Percentiles rank a stretch among this genome's conserved stretches.
Evolutionary conservation across 768 basidiomycete genomes (phyloP).

Genomic region (Podaxis sp.): DNA sequence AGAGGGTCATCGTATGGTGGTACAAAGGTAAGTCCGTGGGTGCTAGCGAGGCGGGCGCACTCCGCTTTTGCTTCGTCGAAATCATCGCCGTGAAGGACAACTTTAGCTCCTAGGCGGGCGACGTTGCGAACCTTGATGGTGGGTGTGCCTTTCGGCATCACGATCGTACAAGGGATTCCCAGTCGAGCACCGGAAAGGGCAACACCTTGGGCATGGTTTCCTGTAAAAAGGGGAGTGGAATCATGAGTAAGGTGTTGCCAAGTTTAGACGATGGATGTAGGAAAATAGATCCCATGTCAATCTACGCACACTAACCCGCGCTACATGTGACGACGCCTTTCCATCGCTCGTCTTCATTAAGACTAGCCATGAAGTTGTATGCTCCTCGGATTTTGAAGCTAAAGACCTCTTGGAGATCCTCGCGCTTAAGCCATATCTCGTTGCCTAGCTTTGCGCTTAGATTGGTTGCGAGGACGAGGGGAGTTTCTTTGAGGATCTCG

Average conservation of each 20-base stretch:
- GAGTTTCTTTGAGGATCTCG: constrained; percentile 86
- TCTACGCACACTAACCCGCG: constrained; percentile 82
- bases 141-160: constrained; percentile 95
- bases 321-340: constrained; percentile 98
- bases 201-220: constrained; percentile 98
- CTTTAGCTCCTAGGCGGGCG: constrained; percentile 91
- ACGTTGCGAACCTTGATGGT: constrained; percentile 96
- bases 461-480: constrained; percentile 82
- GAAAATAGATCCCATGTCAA: constrained; percentile 18
- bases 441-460: constrained; percentile 88
- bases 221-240: constrained; percentile 37
- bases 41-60: constrained; percentile 78
- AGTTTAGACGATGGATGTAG: constrained; percentile 9
- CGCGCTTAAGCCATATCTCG: constrained; percentile 94
- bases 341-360: constrained; percentile 88
- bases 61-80: constrained; percentile 97
- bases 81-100: constrained; percentile 86
- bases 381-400: constrained; percentile 99
- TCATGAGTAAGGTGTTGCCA: background rate
- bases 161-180: constrained; percentile 94
- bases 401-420: constrained; percentile 96
- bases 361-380: constrained; percentile 96
- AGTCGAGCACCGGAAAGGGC: constrained; percentile 90
- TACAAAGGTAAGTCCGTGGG: constrained; percentile 82
- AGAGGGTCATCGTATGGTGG: constrained; percentile 98